Percentiles rank a stretch among this genome's conserved stretches.
Evolutionary conservation across 2,329 filamentous ascomycete species (phyloP).

Genomic region (Ascochyta lentis): DNA sequence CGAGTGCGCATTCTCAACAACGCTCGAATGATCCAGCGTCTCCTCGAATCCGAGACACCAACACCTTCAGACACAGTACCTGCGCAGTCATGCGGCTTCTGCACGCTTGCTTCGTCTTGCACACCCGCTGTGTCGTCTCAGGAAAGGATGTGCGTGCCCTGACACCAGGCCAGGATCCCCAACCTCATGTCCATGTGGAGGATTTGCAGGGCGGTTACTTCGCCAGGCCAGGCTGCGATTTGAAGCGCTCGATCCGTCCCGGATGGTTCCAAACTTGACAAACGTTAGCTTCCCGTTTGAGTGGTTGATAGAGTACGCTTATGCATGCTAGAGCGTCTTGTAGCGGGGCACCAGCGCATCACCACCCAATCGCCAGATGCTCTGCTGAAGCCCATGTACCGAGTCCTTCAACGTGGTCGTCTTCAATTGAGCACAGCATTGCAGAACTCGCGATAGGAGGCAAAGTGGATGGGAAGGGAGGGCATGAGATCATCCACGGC

Average conservation of each 20-base stretch:
- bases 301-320: conserved; percentile 37
- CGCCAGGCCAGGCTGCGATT: conserved; percentile 42
- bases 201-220: conserved; percentile 35
- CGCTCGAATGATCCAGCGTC: conserved; percentile 15
- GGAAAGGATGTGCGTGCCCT: conserved; percentile 14
- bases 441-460: conserved; percentile 1
- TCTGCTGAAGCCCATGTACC: conserved; percentile 4
- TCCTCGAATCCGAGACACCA: conserved; percentile 22
- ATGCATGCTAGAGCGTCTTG: conserved; percentile 32
- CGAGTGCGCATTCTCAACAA: conserved; percentile 14
- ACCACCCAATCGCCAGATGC: conserved; percentile 23
- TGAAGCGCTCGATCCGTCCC: conserved; percentile 41
- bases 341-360: conserved; percentile 30
- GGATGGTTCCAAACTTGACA: conserved; percentile 27
- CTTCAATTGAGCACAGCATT: conserved; percentile 24
- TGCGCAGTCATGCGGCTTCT: conserved; percentile 17
- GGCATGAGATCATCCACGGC: conserved; percentile 31
- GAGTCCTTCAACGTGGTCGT: conserved; percentile 31
- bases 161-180: conserved; percentile 18
- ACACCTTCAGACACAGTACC: conserved; percentile 12
- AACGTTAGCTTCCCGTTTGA: conserved; percentile 31
- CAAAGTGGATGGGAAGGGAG: conserved; percentile 7
- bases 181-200: conserved; percentile 16
- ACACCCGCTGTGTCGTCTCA: conserved; percentile 8
- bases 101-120: conserved; percentile 16